Conservation (phyloP, 2,329 filamentous ascomycete genomes). For the Exophiala sp. region DNA sequence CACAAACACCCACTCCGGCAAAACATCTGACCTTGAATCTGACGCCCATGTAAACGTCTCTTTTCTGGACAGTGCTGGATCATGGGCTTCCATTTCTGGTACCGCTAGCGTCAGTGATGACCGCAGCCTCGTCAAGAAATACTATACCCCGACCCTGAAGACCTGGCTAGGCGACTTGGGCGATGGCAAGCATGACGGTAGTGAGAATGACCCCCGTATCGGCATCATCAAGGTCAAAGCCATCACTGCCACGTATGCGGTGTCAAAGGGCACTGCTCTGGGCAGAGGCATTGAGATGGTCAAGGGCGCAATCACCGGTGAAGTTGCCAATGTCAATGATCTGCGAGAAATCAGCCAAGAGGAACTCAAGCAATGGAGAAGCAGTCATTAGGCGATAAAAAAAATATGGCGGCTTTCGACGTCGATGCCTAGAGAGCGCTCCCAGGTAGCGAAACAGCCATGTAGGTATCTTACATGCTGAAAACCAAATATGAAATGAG, state of each 20-base stretch:
- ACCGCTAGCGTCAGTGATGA: constrained; percentile 64
- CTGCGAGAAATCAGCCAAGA: constrained; percentile 64
- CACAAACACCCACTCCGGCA: constrained; percentile 84
- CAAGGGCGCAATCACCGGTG: constrained; percentile 67
- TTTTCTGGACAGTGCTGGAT: constrained; percentile 68
- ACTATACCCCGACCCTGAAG: constrained; percentile 68
- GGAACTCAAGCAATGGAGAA: constrained; percentile 47
- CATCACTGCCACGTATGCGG: constrained; percentile 65
- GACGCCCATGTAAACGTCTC: constrained; percentile 74
- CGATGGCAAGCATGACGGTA: constrained; percentile 76
- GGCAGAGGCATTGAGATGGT: constrained; percentile 64
- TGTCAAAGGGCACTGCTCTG: constrained; percentile 57
- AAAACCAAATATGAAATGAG: not conserved
- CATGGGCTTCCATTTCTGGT: constrained; percentile 85
- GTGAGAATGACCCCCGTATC: constrained; percentile 73
- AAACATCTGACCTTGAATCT: constrained; percentile 70
- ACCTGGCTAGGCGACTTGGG: constrained; percentile 82
- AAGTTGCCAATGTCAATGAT: constrained; percentile 66
- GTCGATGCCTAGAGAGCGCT: too few species aligned
- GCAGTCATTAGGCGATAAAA: not conserved
- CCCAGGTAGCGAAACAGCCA: too few species aligned
- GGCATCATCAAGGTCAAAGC: constrained; percentile 72
- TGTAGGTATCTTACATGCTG: not conserved
- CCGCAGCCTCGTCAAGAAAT: constrained; percentile 61
- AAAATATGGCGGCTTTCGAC: too few species aligned